Evolutionary conservation across 2,329 filamentous ascomycete species (phyloP).

Genomic region (Claviceps monticola): DNA sequence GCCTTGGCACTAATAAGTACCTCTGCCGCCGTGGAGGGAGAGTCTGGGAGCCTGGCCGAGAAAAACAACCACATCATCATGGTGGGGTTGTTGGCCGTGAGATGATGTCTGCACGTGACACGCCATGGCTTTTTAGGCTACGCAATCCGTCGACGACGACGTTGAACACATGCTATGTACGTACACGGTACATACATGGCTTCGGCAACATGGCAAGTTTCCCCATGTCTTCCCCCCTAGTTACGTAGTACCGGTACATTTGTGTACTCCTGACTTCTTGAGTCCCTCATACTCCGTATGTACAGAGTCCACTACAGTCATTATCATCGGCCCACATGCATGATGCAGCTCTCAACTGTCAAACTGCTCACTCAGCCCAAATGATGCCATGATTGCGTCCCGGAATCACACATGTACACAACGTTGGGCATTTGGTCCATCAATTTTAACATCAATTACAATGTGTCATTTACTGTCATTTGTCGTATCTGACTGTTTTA

Average conservation of each 20-base stretch:
- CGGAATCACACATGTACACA: not conserved
- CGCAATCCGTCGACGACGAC: slow-evolving; percentile 1
- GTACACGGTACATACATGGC: not conserved
- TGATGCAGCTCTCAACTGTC: no score
- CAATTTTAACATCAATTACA: not conserved
- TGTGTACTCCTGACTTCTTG: no score
- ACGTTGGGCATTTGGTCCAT: not conserved
- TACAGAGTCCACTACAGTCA: no score
- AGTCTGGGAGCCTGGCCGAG: slow-evolving; percentile 16
- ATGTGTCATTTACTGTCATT: not conserved
- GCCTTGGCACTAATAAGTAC: slow-evolving; percentile 2
- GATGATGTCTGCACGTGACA: slow-evolving; percentile 19
- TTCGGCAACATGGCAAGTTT: not conserved
- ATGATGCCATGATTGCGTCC: no score
- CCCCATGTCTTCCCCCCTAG: no score
- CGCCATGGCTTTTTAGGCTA: slow-evolving; percentile 1
- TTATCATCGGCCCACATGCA: no score
- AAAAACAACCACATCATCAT: slow-evolving; percentile 19
- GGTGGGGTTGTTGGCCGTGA: slow-evolving; percentile 18
- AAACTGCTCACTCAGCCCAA: no score
- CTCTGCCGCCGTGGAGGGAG: slow-evolving; percentile 7
- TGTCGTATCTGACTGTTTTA: slow-evolving; percentile 15
- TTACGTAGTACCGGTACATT: no score
- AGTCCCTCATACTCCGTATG: no score
- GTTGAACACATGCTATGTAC: not conserved